A percentile compares a stretch with the other conserved stretches of the same genome.
Conservation (phyloP, 805 yeast species). For the Kodamaea nitidulidarum region DNA sequence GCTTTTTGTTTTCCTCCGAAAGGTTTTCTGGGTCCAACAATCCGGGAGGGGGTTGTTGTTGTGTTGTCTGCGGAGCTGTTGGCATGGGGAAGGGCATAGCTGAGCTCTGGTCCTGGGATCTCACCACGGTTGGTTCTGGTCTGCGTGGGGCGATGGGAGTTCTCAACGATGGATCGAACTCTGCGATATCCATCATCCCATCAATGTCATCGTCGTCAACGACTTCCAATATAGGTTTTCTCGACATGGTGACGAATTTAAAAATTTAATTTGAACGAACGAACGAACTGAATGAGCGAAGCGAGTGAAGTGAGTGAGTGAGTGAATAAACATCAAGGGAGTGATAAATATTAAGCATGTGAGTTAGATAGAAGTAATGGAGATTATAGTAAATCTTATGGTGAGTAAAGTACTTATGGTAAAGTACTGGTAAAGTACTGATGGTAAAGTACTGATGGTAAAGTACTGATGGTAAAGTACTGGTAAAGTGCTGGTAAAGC, state of each 20-base stretch:
- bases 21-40: conserved; percentile 34
- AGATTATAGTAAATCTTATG: no score
- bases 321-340: no score
- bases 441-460: no score
- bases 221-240: conserved; percentile 70
- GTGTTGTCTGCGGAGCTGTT: conserved; percentile 2
- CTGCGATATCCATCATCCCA: conserved; percentile 87
- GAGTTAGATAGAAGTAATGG: no score
- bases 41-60: conserved; percentile 12
- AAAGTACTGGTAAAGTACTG: no score
- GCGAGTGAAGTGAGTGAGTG: no score
- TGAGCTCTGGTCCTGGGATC: conserved; percentile 49
- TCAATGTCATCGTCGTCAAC: conserved; percentile 84
- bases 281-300: no score
- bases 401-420: no score
- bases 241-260: conserved; percentile 20
- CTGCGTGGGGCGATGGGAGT: conserved; percentile 69
- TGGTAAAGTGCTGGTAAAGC: no score
- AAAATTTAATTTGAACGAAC: conserved; percentile 3
- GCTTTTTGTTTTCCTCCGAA: conserved; percentile 54
- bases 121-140: conserved; percentile 54
- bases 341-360: no score
- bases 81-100: conserved; percentile 21
- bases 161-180: conserved; percentile 65
- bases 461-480: no score